Conservation (phyloP, 2,329 filamentous ascomycete genomes). For the Dendrostoma leiphaemia region DNA sequence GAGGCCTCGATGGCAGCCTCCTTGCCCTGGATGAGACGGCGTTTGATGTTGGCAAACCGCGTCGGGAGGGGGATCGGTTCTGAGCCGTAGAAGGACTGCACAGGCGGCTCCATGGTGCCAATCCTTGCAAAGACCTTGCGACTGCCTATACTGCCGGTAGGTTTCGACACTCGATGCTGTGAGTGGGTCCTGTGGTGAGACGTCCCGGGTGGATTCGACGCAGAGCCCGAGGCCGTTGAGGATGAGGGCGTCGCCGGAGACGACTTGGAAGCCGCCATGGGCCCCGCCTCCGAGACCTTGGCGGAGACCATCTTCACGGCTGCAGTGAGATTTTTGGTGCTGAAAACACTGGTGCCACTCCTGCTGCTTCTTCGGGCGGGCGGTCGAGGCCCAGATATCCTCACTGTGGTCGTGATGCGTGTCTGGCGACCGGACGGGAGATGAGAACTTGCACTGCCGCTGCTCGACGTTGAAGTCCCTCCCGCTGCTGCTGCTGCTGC, state of each 20-base stretch:
- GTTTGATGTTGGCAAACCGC: slow-evolving; percentile 57
- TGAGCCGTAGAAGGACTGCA: slow-evolving; percentile 56
- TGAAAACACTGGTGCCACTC: slow-evolving; percentile 14
- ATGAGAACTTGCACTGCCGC: not conserved
- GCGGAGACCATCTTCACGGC: slow-evolving; percentile 18
- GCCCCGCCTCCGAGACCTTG: slow-evolving; percentile 13
- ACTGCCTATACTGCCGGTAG: slow-evolving; percentile 16
- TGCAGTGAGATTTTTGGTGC: slow-evolving; percentile 18
- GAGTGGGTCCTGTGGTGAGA: slow-evolving; percentile 17
- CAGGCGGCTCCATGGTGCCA: slow-evolving; percentile 43
- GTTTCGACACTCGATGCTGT: slow-evolving; percentile 16
- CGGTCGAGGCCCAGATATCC: slow-evolving; percentile 13
- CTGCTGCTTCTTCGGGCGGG: slow-evolving; percentile 14
- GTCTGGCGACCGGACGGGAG: slow-evolving; percentile 1
- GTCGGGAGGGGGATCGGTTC: slow-evolving; percentile 57
- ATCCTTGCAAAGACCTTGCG: slow-evolving; percentile 27
- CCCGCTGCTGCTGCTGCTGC: not conserved
- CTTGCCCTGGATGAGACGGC: slow-evolving; percentile 50
- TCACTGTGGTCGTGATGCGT: slow-evolving; percentile 15
- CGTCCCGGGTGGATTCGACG: slow-evolving; percentile 3
- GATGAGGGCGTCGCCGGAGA: not conserved
- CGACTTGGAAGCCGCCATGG: not conserved
- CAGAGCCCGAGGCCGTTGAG: not conserved
- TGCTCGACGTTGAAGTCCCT: not conserved
- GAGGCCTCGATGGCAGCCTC: slow-evolving; percentile 54